These are phyloP conservation scores for Colletotrichum scovillei DNA, from an alignment of 2,329 filamentous ascomycete genomes.

Conservation along the genomic window DNA sequence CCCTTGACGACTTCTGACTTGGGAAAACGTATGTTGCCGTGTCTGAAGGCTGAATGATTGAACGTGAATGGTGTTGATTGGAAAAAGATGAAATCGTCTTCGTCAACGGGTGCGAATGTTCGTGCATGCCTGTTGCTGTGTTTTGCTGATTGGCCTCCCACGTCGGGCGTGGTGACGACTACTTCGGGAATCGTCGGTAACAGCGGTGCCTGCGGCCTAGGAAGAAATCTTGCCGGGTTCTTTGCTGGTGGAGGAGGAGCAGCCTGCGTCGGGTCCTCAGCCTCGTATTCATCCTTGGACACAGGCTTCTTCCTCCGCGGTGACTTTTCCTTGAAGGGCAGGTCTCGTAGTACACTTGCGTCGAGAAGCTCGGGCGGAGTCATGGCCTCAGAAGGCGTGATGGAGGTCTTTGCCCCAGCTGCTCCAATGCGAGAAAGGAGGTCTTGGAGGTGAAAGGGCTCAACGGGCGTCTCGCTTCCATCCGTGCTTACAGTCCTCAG, in stretches of 20 bases:
- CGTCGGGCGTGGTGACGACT: constrained; percentile 36
- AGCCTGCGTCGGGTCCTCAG: not conserved
- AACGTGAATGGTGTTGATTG: constrained; percentile 61
- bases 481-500: constrained; percentile 42
- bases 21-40: constrained; percentile 66
- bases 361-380: constrained; percentile 41
- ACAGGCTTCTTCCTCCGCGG: constrained; percentile 2
- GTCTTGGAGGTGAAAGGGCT: constrained; percentile 62
- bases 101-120: constrained; percentile 43
- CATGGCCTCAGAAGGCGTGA: constrained; percentile 43
- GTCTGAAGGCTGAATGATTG: constrained; percentile 61
- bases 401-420: constrained; percentile 46
- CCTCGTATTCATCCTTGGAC: constrained; percentile 22
- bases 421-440: constrained; percentile 56
- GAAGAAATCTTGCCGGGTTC: constrained; percentile 39
- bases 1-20: constrained; percentile 55
- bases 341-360: constrained; percentile 39
- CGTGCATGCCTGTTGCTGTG: constrained; percentile 8
- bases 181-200: constrained; percentile 57
- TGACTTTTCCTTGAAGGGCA: constrained; percentile 38
- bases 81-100: constrained; percentile 60
- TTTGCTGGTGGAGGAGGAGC: constrained; percentile 47
- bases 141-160: not conserved
- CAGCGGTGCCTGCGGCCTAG: constrained; percentile 34
- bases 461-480: constrained; percentile 54